Evolutionary conservation across 306 rosid species (phyloP).

Genomic region (Begonia peltatifolia): DNA sequence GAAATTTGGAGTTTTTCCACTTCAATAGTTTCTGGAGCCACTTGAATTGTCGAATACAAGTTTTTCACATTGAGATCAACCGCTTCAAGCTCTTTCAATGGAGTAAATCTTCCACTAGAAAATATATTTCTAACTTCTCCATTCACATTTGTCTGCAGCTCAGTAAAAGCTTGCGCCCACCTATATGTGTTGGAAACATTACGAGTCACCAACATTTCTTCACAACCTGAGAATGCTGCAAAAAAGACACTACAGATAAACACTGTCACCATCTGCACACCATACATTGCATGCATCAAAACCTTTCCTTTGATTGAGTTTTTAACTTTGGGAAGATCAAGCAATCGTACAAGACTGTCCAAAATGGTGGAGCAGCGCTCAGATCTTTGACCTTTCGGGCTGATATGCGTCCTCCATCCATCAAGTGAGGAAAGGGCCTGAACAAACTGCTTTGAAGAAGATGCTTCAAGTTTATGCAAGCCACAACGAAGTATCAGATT

Average conservation of each 20-base stretch:
- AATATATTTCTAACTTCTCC: constrained; percentile 35
- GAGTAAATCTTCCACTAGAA: constrained; percentile 27
- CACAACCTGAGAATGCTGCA: constrained; percentile 47
- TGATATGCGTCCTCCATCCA: constrained; percentile 48
- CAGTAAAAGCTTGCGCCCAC: constrained; percentile 57
- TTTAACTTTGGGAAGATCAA: constrained; percentile 72
- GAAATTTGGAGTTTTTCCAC: constrained; percentile 18
- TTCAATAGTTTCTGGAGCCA: constrained; percentile 17
- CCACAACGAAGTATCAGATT: constrained; percentile 47
- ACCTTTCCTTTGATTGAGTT: constrained; percentile 73
- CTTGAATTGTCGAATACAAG: constrained; percentile 41
- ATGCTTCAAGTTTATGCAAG: constrained; percentile 40
- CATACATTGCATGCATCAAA: constrained; percentile 73
- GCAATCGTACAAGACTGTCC: constrained; percentile 40
- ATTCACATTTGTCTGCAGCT: constrained; percentile 46
- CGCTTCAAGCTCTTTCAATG: constrained; percentile 45
- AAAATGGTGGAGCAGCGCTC: constrained; percentile 38
- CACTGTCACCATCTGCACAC: constrained; percentile 62
- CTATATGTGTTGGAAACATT: constrained; percentile 27
- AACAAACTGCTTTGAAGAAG: constrained; percentile 31
- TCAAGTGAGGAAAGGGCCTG: constrained; percentile 46
- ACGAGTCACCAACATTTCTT: constrained; percentile 30
- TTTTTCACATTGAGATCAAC: constrained; percentile 39
- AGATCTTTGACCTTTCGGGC: constrained; percentile 35
- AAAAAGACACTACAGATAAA: constrained; percentile 57